These are phyloP conservation scores for Celoporthe dispersa DNA, from an alignment of 2,329 filamentous ascomycete genomes.

Conservation along the genomic window DNA sequence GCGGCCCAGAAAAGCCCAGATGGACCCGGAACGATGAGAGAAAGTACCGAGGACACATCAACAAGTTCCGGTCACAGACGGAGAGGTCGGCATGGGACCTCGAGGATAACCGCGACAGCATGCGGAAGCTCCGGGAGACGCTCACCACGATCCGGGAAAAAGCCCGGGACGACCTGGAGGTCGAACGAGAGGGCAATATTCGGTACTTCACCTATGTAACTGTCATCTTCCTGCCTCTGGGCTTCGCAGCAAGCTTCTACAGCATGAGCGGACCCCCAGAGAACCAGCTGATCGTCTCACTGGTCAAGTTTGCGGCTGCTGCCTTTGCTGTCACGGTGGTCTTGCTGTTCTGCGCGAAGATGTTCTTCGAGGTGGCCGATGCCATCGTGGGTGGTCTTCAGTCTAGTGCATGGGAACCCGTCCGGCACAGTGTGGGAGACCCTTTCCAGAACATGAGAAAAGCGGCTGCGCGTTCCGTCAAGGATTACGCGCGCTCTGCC, in stretches of 20 bases:
- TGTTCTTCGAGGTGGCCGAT: not conserved
- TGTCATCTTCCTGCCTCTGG: constrained; percentile 40
- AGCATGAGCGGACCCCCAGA: constrained; percentile 38
- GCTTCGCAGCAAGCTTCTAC: constrained; percentile 39
- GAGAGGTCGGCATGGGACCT: constrained; percentile 17
- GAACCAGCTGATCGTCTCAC: constrained; percentile 26
- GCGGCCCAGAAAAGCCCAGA: constrained; percentile 35
- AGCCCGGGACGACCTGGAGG: constrained; percentile 25
- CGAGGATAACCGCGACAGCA: constrained; percentile 6
- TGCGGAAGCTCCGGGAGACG: constrained; percentile 4
- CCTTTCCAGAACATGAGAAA: not conserved
- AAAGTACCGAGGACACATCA: constrained; percentile 35
- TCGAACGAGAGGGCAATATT: constrained; percentile 36
- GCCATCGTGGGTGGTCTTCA: not conserved
- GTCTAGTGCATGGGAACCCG: not conserved
- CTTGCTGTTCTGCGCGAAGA: constrained; percentile 1
- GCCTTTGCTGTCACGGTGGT: constrained; percentile 16
- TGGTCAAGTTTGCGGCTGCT: constrained; percentile 27
- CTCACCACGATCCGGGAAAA: constrained; percentile 18
- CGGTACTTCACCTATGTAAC: constrained; percentile 42
- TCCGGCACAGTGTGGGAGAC: not conserved
- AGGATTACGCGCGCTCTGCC: not conserved
- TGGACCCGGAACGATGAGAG: constrained; percentile 41
- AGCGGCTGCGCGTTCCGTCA: not conserved
- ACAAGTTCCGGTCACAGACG: constrained; percentile 12